Evolutionary conservation across 75 land plant genomes (phyloP), one percentile per base, ranked within the genome.

Genomic region (Larix kaempferi): DNA sequence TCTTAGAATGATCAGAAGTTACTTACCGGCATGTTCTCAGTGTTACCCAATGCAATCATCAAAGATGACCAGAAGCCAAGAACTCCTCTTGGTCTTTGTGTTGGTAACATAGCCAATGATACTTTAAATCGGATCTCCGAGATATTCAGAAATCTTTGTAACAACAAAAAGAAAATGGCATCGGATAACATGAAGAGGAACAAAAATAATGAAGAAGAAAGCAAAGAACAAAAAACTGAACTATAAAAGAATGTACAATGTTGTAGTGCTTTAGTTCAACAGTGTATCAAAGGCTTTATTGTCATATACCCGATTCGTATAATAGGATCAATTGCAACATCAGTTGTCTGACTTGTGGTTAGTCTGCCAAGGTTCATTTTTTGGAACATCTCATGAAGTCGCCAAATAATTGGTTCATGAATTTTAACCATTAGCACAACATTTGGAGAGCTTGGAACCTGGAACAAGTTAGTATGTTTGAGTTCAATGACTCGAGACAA

Each of bases 401-500:
- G 94, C 99, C 99, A 98, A 33, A 98, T 91, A 56, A 98, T 89
- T 60, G 99, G 99, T 73, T 98, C 99, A 85, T 98, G 99, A 76
- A 98, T 87, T 67, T 91, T 95, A 37, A 98, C 86, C 74, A 93
- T 71, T 77, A 95, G 91, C 26, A 94, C 79, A 57, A 82, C 84
- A 81, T 90, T 93, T 44, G 79, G 79, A 19, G 82, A 61, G 79
- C 87, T 90, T 56, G 99, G 95, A 59, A 84, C 95, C 99, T 96
- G 84, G 57, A 71, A 55, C 23, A 29, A 25, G 82, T 60, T 19
- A 66, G 49, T 3, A 56, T 54, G 37, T 19, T 41, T 49, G 11
- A 69, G 41, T 19, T 11, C 73, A 39, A 39, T 6, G 6, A 66
- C 19, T 63, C 35, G 41, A 44, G 49, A 39, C 22, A 2, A 69